These are phyloP conservation scores for Amaranthus tricolor DNA, from an alignment of 179 eudicot genomes.

Conservation along the genomic window DNA sequence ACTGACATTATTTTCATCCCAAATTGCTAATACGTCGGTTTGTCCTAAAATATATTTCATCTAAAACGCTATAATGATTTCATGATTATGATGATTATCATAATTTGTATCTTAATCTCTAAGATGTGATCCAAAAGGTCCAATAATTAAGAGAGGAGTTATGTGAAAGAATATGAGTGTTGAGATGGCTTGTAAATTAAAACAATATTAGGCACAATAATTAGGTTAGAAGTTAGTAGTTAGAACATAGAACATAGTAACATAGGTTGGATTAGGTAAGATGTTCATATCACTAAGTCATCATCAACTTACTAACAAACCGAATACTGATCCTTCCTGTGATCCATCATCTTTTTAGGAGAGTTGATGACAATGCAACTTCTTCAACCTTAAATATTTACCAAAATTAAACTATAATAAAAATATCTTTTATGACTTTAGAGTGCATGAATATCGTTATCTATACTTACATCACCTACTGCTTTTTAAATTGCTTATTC, in stretches of 20 bases:
- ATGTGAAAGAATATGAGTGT: neutral
- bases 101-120: no score
- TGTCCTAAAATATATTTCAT: no score
- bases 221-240: no score
- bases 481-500: no score
- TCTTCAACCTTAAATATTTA: neutral
- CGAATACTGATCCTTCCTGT: neutral
- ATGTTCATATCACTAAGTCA: neutral
- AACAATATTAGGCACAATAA: neutral
- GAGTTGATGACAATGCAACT: neutral
- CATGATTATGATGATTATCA: no score
- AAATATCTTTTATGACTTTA: no score
- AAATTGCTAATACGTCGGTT: no score
- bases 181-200: neutral
- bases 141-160: neutral
- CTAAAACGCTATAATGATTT: no score
- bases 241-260: no score
- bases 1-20: no score
- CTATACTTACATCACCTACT: no score
- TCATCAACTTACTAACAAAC: neutral
- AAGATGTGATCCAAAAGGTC: neutral
- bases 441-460: no score
- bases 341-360: neutral
- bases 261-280: slow-evolving; percentile 11
- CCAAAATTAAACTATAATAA: neutral